Conservation (phyloP, 1,139 yeast species). For the Debaryomyces sp. region DNA sequence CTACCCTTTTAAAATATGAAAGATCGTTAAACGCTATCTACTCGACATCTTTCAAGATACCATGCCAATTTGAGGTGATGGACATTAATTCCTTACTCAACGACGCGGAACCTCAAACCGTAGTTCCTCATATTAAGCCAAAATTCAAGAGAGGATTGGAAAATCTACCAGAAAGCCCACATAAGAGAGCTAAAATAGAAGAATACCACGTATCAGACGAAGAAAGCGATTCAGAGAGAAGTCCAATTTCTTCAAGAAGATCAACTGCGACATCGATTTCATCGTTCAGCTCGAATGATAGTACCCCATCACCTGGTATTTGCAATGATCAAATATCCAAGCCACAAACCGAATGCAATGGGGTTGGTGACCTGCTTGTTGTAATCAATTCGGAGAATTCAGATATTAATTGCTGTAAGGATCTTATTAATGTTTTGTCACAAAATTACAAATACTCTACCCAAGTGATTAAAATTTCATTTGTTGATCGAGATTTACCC, state of each 20-base stretch:
- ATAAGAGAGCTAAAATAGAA: conserved; percentile 3
- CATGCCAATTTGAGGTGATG: conserved; percentile 1
- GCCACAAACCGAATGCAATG: neutral
- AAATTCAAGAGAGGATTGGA: neutral
- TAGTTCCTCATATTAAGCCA: neutral
- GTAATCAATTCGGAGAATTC: conserved; percentile 2
- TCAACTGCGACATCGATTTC: conserved; percentile 10
- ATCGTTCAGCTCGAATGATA: conserved; percentile 8
- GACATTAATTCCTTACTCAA: conserved; percentile 1
- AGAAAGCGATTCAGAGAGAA: conserved; percentile 1
- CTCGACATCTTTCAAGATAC: neutral
- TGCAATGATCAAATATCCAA: neutral
- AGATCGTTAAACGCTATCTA: neutral
- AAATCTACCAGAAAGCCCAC: neutral
- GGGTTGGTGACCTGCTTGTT: neutral
- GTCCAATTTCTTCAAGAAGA: conserved; percentile 9
- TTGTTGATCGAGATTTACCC: conserved; percentile 12
- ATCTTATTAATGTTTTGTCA: conserved; percentile 8
- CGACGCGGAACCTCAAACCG: neutral
- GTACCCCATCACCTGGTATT: neutral
- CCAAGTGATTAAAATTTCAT: conserved; percentile 7
- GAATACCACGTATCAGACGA: conserved; percentile 4
- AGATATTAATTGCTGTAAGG: neutral
- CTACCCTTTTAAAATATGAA: neutral
- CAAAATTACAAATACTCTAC: conserved; percentile 6